Conservation (phyloP, 2,329 filamentous ascomycete genomes). For the Chaetomium sp. region DNA sequence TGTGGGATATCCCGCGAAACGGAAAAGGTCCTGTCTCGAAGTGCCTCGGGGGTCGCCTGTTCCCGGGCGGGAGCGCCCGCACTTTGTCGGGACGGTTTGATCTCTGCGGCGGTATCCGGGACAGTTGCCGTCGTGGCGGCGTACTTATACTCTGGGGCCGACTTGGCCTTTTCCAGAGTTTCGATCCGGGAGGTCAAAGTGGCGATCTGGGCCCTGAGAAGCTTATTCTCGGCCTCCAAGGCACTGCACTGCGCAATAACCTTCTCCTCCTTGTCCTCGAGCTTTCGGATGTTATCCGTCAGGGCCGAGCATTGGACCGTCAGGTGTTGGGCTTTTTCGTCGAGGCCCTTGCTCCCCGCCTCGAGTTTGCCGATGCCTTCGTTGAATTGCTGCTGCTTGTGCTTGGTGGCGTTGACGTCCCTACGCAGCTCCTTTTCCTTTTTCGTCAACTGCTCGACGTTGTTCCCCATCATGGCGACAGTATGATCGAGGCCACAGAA, state of each 20-base stretch:
- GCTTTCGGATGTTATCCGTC: neutral
- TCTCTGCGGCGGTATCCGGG: neutral
- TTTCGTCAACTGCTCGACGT: conserved; percentile 1
- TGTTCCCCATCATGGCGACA: neutral
- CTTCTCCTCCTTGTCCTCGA: neutral
- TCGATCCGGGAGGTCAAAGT: neutral
- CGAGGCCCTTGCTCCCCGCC: neutral
- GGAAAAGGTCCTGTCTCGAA: neutral
- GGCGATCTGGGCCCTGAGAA: neutral
- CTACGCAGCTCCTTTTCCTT: neutral
- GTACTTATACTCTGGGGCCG: neutral
- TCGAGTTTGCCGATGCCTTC: conserved; percentile 27
- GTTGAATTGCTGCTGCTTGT: conserved; percentile 42
- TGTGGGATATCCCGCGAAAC: neutral
- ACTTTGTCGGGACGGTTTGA: neutral
- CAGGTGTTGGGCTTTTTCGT: neutral
- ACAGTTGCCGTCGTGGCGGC: neutral
- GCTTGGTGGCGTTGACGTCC: conserved; percentile 8
- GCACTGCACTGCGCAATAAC: neutral
- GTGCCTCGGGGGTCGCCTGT: neutral
- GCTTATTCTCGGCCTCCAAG: conserved; percentile 5
- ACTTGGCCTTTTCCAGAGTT: neutral
- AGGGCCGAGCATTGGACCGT: neutral
- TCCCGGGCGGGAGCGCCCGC: neutral
- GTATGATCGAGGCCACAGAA: neutral